Evolutionary conservation across 805 yeast species (phyloP).

Genomic region (Kregervanrija delftensis): DNA sequence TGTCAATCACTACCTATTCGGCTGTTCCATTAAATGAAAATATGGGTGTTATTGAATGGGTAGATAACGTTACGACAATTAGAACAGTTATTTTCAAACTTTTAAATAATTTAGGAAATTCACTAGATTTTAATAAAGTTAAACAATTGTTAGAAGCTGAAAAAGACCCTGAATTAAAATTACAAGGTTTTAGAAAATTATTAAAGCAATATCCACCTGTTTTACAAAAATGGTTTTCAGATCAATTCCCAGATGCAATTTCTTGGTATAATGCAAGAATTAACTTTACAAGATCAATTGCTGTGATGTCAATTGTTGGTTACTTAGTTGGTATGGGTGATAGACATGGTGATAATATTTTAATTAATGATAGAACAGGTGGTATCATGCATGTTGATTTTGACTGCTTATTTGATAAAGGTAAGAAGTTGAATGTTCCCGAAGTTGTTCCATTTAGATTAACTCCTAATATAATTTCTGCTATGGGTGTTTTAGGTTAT

Average conservation of each 20-base stretch:
- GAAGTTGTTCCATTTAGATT: conserved; percentile 92
- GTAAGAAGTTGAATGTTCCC: conserved; percentile 65
- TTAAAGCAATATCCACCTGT: conserved; percentile 52
- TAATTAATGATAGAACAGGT: conserved; percentile 69
- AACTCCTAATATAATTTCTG: conserved; percentile 84
- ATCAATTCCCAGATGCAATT: conserved; percentile 82
- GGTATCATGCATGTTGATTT: conserved; percentile 89
- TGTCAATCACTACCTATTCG: conserved; percentile 73
- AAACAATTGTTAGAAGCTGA: conserved; percentile 17
- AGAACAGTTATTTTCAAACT: conserved; percentile 44
- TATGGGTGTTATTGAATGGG: conserved; percentile 90
- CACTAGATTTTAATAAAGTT: conserved; percentile 14
- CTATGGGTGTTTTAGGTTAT: conserved; percentile 74
- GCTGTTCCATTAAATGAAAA: conserved; percentile 84
- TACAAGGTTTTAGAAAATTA: conserved; percentile 30
- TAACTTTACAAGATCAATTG: conserved; percentile 68
- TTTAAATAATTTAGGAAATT: neutral
- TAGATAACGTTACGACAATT: conserved; percentile 66
- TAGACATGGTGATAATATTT: conserved; percentile 88
- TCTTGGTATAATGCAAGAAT: conserved; percentile 80
- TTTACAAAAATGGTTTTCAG: conserved; percentile 80
- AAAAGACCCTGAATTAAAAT: conserved; percentile 24
- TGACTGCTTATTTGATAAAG: conserved; percentile 92
- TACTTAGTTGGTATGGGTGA: conserved; percentile 92
- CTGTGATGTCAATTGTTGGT: conserved; percentile 98